A percentile compares a stretch with the other conserved stretches of the same genome.
These are phyloP conservation scores for Coemansia sp. DNA, from an alignment of 192 early-diverging fungal genomes.

Conservation along the genomic window DNA sequence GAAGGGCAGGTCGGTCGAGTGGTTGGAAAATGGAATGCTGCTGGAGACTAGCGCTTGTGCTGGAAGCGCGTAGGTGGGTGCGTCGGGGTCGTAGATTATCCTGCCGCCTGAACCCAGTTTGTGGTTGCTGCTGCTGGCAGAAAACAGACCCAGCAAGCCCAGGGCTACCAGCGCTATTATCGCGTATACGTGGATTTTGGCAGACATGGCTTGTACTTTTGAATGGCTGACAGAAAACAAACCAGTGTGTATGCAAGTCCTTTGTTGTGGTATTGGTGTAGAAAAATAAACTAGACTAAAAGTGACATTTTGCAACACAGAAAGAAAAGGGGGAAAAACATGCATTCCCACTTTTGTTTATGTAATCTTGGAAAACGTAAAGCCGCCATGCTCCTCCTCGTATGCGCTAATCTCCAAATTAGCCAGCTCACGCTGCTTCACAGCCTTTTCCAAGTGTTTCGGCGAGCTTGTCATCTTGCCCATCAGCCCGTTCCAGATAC, in stretches of 20 bases:
- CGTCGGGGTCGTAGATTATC: constrained; percentile 40
- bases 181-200: neutral
- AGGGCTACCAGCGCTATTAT: neutral
- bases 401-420: constrained; percentile 46
- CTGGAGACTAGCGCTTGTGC: constrained; percentile 41
- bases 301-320: neutral
- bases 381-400: constrained; percentile 36
- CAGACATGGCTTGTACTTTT: neutral
- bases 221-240: neutral
- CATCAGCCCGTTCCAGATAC: constrained; percentile 22
- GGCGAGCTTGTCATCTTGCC: constrained; percentile 38
- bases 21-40: constrained; percentile 53
- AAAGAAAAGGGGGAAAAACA: neutral
- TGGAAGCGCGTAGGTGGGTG: constrained; percentile 37
- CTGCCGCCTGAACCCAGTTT: constrained; percentile 2
- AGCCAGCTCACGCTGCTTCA: constrained; percentile 38
- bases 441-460: constrained; percentile 32
- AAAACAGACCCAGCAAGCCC: neutral
- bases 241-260: too few relatives aligned
- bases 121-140: neutral
- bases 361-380: constrained; percentile 20
- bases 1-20: constrained; percentile 33
- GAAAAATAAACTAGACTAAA: neutral
- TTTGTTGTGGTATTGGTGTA: neutral
- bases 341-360: neutral